A percentile compares a stretch with the other conserved stretches of the same genome.
These are phyloP conservation scores for Wickerhamomyces chambardii DNA, from an alignment of 805 yeast species.

Conservation along the genomic window DNA sequence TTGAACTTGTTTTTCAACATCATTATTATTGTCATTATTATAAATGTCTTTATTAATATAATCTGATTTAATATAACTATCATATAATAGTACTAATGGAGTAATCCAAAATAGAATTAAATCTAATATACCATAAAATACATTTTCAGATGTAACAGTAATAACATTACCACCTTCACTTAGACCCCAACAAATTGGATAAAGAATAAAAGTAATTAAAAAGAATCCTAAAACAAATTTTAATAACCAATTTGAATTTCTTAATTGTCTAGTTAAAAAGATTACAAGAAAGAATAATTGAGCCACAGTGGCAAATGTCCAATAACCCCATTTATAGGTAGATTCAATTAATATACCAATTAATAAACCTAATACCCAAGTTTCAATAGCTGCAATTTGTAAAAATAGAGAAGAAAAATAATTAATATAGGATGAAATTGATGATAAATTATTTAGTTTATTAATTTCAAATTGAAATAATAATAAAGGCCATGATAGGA, in stretches of 20 bases:
- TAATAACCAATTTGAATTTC: constrained; percentile 5
- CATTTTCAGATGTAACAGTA: constrained; percentile 45
- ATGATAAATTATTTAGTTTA: too few species aligned
- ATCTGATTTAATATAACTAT: constrained; percentile 7
- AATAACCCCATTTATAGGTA: constrained; percentile 64
- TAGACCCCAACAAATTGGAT: constrained; percentile 41
- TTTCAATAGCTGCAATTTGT: constrained; percentile 34
- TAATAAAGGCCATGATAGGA: constrained; percentile 40
- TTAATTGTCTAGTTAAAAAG: constrained; percentile 21
- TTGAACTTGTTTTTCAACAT: neutral
- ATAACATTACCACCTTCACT: constrained; percentile 48
- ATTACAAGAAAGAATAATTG: constrained; percentile 28
- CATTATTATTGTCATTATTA: too few species aligned
- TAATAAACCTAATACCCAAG: constrained; percentile 43
- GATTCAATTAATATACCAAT: constrained; percentile 47
- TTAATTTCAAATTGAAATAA: constrained; percentile 21
- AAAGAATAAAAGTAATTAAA: constrained; percentile 28
- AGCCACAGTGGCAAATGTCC: constrained; percentile 40
- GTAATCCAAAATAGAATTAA: constrained; percentile 30
- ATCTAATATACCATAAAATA: constrained; percentile 45
- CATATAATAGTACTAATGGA: constrained; percentile 24
- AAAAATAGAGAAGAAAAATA: constrained; percentile 27
- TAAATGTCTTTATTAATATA: too few species aligned
- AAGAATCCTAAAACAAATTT: constrained; percentile 19
- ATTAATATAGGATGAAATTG: constrained; percentile 5